Base-by-base conservation (phyloP, 768 basidiomycete species). In the Kwoniella newhampshirensis region DNA sequence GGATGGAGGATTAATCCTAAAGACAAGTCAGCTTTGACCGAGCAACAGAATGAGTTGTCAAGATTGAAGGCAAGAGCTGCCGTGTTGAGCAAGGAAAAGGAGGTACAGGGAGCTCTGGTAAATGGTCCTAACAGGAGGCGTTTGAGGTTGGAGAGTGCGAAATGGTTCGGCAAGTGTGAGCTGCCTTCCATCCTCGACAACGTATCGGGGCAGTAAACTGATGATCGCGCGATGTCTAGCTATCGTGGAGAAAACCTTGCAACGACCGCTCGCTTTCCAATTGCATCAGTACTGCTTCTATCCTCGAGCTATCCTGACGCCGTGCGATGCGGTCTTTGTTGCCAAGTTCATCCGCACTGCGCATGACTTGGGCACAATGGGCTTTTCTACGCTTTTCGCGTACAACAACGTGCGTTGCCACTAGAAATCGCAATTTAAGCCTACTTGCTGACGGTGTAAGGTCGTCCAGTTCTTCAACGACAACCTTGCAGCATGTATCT, bases 311-410 rank as follows among this genome's bases (percentile, higher is more conserved):
- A 79, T 97, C 37, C 79, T 97, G n/a, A 94, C 94, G 0, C 92
- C 92, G 0, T 89, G 92, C 84, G 96, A 99, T 75, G 94, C 96
- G 23, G 87, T 94, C 54, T 99, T 86, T 65, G 91, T 91, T 54
- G 87, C 90, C 2, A 88, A 90, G 63, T 87, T 98, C 68, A 87
- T 98, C 74, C 87, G 87, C 71, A 81, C 87, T 13, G 80, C 97
- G 59, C 96, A 99, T 65, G 82, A 83, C 13, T 84, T 87, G 71
- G 92, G 90, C n/a, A 93, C 93, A 0, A 84, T 85, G 8, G 87
- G 87, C 1, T 99, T 97, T 75, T 86, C 87, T 35, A 91, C 91
- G 0, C 75, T 96, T 11, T 82, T 84, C 70, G 85, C 87, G 58
- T 96, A 92, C 68, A 86, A 93, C 76, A 87, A 84, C 78, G 91